phyloP scores from a whole-genome alignment of 2,329 filamentous ascomycete species.

The Gnomoniopsis sp. region DNA sequence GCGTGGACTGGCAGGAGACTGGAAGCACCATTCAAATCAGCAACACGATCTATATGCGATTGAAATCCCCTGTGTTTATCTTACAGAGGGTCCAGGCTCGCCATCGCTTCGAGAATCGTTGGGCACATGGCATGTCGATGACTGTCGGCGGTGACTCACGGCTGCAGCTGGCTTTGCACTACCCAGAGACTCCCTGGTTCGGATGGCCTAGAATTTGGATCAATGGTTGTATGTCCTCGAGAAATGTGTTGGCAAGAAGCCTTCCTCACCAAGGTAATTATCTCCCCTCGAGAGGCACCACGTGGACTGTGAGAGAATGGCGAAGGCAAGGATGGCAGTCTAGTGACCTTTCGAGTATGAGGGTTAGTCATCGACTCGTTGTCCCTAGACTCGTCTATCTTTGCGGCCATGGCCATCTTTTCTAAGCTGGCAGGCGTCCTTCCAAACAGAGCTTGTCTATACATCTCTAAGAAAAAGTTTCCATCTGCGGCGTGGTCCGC shows the following conservation, averaged over 20 bases:
- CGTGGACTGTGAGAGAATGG: conserved; percentile 10
- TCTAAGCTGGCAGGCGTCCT: neutral
- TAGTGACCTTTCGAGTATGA: neutral
- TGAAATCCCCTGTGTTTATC: neutral
- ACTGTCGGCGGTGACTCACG: neutral
- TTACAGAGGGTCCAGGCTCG: conserved; percentile 15
- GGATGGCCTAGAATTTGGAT: conserved; percentile 9
- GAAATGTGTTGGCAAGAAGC: neutral
- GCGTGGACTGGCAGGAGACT: conserved; percentile 10
- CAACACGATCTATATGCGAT: neutral
- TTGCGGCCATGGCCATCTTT: too few species aligned
- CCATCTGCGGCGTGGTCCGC: neutral
- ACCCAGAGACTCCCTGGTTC: conserved; percentile 4
- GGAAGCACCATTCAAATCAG: neutral
- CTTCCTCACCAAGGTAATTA: conserved; percentile 10
- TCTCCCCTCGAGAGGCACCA: neutral
- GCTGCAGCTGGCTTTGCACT: neutral
- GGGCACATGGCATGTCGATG: conserved; percentile 3
- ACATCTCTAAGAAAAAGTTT: neutral
- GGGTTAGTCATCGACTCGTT: neutral
- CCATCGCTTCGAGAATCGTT: neutral
- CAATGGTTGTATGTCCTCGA: neutral
- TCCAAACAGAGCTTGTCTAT: neutral
- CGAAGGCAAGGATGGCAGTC: neutral
- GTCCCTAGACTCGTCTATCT: neutral